Evolutionary conservation across 1,284 basidiomycete species (phyloP).

Genomic region (Rhodotorula glutinis): DNA sequence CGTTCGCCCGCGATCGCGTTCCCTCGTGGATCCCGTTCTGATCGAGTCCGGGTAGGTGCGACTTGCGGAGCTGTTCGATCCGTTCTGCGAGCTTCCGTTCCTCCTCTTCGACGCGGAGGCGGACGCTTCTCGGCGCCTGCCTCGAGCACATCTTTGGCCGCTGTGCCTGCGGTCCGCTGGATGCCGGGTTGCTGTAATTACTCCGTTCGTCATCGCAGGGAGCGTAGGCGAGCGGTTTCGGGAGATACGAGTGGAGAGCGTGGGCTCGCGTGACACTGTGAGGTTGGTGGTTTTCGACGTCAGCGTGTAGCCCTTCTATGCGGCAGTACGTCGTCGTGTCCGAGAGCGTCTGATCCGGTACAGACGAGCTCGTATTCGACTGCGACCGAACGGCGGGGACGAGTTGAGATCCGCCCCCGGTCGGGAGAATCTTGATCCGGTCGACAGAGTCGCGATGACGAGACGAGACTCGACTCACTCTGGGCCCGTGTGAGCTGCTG

Average conservation of each 20-base stretch:
- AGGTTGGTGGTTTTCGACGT: no score
- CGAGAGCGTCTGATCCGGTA: no score
- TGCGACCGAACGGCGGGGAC: not conserved
- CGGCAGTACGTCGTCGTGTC: no score
- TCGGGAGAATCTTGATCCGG: not conserved
- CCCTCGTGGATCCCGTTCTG: not conserved
- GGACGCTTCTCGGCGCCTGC: slow-evolving; percentile 30
- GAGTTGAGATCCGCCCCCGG: no score
- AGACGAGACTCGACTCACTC: slow-evolving; percentile 41
- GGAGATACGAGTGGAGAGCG: slow-evolving; percentile 45
- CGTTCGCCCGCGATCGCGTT: not conserved
- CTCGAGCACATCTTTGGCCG: slow-evolving; percentile 31
- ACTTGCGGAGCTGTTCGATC: slow-evolving; percentile 4
- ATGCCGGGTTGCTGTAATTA: not conserved
- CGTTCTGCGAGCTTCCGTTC: slow-evolving; percentile 12
- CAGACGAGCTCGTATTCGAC: no score
- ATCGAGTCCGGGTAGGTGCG: slow-evolving; percentile 1
- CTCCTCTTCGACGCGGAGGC: slow-evolving; percentile 25
- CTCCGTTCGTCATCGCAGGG: slow-evolving; percentile 35
- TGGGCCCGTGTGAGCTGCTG: slow-evolving; percentile 41
- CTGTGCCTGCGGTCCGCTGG: not conserved
- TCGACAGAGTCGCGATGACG: no score
- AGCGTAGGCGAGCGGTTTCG: slow-evolving; percentile 37
- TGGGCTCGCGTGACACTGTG: slow-evolving; percentile 45
- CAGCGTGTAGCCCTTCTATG: no score